Conservation (phyloP, 441 rosid genomes). For the Pelargonium fulgidum region DNA sequence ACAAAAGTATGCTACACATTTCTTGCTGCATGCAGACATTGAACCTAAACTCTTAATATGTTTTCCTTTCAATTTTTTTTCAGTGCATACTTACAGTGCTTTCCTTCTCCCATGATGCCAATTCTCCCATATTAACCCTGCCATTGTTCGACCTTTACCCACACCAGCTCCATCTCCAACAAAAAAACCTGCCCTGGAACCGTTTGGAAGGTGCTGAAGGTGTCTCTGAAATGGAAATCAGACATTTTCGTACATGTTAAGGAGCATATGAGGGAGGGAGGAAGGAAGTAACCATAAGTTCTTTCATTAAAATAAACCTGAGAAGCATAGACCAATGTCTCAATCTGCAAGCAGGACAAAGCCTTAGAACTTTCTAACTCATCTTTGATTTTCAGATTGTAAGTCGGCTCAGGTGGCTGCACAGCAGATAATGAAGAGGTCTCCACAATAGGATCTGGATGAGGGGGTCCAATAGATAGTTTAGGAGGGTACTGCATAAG, state of each 20-base stretch:
- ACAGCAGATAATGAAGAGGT: slow-evolving; percentile 94
- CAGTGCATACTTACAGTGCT: slow-evolving; percentile 53
- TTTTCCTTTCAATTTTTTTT: neutral
- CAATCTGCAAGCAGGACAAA: slow-evolving; percentile 97
- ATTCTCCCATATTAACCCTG: slow-evolving; percentile 94
- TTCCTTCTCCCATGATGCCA: slow-evolving; percentile 82
- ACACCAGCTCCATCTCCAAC: slow-evolving; percentile 99
- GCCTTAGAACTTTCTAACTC: slow-evolving; percentile 62
- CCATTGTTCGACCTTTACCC: slow-evolving; percentile 97
- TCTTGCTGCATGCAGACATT: slow-evolving; percentile 8
- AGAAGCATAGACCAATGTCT: slow-evolving; percentile 93
- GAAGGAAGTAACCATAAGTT: slow-evolving; percentile 21
- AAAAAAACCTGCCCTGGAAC: slow-evolving; percentile 90
- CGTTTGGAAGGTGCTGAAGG: slow-evolving; percentile 80
- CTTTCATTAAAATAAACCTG: slow-evolving; percentile 54
- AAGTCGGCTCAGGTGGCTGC: slow-evolving; percentile 93
- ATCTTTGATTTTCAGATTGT: slow-evolving; percentile 67
- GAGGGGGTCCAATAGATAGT: slow-evolving; percentile 86
- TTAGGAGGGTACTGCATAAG: slow-evolving; percentile 76
- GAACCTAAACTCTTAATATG: slow-evolving; percentile 17
- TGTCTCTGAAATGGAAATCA: slow-evolving; percentile 61
- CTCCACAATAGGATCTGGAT: slow-evolving; percentile 96
- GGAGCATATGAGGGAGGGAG: slow-evolving; percentile 16
- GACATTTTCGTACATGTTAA: slow-evolving; percentile 24
- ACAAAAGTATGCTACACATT: slow-evolving; percentile 1